Percentiles rank a stretch among this genome's conserved stretches.
These are phyloP conservation scores for Emergomyces orientalis DNA, from an alignment of 2,329 filamentous ascomycete species.

Conservation along the genomic window DNA sequence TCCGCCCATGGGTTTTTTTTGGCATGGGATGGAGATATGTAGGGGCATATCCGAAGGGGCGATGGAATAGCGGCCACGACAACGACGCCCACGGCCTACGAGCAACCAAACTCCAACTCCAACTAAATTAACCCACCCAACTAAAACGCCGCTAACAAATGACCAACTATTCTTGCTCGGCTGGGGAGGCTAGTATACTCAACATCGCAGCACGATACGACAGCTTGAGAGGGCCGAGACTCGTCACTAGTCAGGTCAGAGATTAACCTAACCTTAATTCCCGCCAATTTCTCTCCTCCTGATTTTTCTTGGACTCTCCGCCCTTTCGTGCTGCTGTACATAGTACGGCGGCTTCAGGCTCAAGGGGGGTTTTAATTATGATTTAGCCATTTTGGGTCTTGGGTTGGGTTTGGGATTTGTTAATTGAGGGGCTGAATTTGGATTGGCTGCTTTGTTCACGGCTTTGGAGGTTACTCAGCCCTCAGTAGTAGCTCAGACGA, in stretches of 20 bases:
- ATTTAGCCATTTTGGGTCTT: too few species aligned
- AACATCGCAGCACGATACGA: not conserved
- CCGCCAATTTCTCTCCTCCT: not conserved
- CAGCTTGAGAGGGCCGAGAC: not conserved
- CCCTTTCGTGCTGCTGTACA: not conserved
- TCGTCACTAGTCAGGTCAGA: not conserved
- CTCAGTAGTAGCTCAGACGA: too few species aligned
- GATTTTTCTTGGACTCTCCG: not conserved
- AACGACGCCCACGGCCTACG: too few species aligned
- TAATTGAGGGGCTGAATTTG: not conserved
- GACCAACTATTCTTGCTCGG: not conserved
- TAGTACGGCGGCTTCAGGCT: not conserved
- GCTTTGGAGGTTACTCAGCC: not conserved
- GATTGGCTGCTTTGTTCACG: not conserved
- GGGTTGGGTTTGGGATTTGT: not conserved
- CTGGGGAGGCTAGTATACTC: not conserved
- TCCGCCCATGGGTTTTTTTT: not conserved
- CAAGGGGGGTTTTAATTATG: not conserved
- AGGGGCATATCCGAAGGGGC: not conserved
- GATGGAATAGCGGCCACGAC: too few species aligned
- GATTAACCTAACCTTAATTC: not conserved
- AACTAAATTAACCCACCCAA: not conserved
- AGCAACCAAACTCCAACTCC: not conserved
- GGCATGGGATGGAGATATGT: not conserved
- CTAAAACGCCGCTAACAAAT: not conserved